phyloP scores from a whole-genome alignment of 345 rosid genomes.

The Capsella bursapastoris region DNA sequence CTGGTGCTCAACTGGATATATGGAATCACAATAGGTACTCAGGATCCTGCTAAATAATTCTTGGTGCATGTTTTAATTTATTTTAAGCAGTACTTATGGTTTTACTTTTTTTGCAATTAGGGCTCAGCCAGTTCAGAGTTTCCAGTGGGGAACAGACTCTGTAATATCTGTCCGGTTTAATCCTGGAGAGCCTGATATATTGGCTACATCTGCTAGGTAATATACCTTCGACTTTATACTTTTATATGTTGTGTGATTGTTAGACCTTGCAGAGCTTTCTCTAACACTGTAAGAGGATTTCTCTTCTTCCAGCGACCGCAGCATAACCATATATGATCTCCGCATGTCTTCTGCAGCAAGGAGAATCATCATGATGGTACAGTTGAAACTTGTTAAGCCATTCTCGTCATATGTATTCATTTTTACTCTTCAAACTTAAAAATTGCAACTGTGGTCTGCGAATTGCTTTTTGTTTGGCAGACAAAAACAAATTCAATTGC shows the following conservation, averaged over 20 bases:
- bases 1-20: conserved; percentile 91
- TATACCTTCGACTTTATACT: conserved; percentile 26
- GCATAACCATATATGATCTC: conserved; percentile 80
- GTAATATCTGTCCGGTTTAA: conserved; percentile 86
- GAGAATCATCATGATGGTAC: conserved; percentile 86
- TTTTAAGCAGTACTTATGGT: conserved; percentile 2
- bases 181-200: conserved; percentile 87
- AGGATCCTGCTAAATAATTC: conserved; percentile 17
- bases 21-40: conserved; percentile 94
- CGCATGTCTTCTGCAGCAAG: conserved; percentile 81
- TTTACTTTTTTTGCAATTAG: conserved; percentile 46
- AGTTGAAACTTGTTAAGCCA: conserved; percentile 6
- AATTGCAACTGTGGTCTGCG: neutral
- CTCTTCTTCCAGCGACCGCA: conserved; percentile 66
- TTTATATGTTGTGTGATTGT: neutral
- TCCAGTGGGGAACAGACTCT: conserved; percentile 88
- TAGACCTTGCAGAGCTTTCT: conserved; percentile 17
- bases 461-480: conserved; percentile 51
- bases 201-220: conserved; percentile 86
- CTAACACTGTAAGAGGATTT: conserved; percentile 16
- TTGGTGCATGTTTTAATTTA: neutral
- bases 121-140: conserved; percentile 88
- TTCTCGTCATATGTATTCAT: conserved; percentile 11
- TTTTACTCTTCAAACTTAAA: neutral
- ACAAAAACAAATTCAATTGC: conserved; percentile 88